phyloP scores from a whole-genome alignment of 805 yeast species.

The Zygoascus flipseniorum region DNA sequence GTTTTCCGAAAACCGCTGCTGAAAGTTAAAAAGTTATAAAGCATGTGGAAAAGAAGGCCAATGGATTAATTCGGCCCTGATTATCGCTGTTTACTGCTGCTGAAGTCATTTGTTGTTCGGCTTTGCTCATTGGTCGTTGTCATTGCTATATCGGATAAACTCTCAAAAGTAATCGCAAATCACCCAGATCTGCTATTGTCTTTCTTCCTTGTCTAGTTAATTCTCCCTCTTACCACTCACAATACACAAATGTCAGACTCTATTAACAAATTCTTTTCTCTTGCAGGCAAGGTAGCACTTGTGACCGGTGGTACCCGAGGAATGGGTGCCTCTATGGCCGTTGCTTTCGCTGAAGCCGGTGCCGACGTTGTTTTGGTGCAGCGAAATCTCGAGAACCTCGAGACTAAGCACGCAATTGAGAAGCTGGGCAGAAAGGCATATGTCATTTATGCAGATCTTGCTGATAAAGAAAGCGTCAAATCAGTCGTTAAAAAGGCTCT shows the following conservation, averaged over 20 bases:
- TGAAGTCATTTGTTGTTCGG: too few species aligned
- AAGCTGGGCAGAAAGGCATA: slow-evolving; percentile 24
- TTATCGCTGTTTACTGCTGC: too few species aligned
- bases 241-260: not conserved
- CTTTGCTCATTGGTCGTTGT: too few species aligned
- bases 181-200: too few species aligned
- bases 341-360: slow-evolving; percentile 46
- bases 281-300: slow-evolving; percentile 34
- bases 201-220: not conserved
- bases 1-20: not conserved
- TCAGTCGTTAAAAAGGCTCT: slow-evolving; percentile 27
- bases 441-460: slow-evolving; percentile 22
- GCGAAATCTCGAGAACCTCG: slow-evolving; percentile 26
- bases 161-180: too few species aligned
- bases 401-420: slow-evolving; percentile 24
- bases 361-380: slow-evolving; percentile 36
- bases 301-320: slow-evolving; percentile 53
- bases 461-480: slow-evolving; percentile 25
- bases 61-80: too few species aligned
- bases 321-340: slow-evolving; percentile 46
- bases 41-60: too few species aligned
- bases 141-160: too few species aligned
- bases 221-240: not conserved
- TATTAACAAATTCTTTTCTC: slow-evolving; percentile 26
- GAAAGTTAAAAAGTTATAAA: not conserved